Conservation (phyloP, 768 basidiomycete genomes). For the Amanita thiersii region DNA sequence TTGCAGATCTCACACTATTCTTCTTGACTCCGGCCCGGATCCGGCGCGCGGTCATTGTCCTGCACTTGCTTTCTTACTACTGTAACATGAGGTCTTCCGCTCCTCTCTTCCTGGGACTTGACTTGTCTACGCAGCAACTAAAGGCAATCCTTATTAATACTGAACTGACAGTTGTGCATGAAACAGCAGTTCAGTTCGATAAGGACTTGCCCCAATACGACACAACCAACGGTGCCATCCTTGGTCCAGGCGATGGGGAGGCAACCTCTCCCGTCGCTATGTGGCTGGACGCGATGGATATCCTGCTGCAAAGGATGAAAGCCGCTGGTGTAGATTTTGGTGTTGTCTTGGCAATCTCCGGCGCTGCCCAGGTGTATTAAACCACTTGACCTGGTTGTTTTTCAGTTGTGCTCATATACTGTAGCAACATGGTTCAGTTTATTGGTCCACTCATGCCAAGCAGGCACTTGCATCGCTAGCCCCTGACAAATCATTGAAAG, state of each 20-base stretch:
- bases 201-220: conserved; percentile 64
- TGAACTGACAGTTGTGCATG: conserved; percentile 50
- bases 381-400: conserved; percentile 1
- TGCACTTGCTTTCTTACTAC: too few species aligned
- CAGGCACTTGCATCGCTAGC: conserved; percentile 45
- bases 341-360: conserved; percentile 58
- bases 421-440: conserved; percentile 84
- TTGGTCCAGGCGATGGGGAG: conserved; percentile 59
- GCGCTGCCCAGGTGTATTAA: conserved; percentile 63
- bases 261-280: conserved; percentile 76
- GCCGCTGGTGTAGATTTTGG: conserved; percentile 49
- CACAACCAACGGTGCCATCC: conserved; percentile 58
- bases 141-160: conserved; percentile 66
- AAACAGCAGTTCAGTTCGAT: conserved; percentile 74
- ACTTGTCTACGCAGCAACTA: conserved; percentile 80
- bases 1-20: too few species aligned
- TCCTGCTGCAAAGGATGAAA: conserved; percentile 59
- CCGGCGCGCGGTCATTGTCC: too few species aligned
- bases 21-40: too few species aligned
- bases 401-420: not conserved
- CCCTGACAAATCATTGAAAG: conserved; percentile 37
- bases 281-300: conserved; percentile 83
- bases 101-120: conserved; percentile 65
- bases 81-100: conserved; percentile 9
- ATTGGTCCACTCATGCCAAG: conserved; percentile 60